Evolutionary conservation across 441 rosid genomes (phyloP).

Genomic region (Populus hybrid): DNA sequence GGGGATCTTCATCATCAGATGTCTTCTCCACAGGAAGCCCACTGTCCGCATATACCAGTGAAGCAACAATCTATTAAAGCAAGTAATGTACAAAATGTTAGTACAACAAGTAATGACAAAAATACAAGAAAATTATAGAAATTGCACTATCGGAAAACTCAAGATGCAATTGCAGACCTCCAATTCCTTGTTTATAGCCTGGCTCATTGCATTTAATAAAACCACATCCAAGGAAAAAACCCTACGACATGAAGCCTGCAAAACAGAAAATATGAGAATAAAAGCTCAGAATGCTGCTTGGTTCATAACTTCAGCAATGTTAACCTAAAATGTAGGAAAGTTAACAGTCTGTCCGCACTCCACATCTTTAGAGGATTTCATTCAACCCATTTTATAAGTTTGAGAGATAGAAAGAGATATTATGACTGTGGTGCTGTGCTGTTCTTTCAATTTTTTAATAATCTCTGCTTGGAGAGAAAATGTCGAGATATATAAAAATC

Average conservation of each 20-base stretch:
- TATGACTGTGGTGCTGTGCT: background rate
- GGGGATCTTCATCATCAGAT: conserved; percentile 60
- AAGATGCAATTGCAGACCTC: conserved; percentile 39
- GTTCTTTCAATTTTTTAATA: background rate
- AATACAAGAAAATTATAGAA: conserved; percentile 2
- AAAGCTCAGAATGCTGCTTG: background rate
- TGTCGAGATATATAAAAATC: background rate
- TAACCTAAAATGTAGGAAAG: background rate
- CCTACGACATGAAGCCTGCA: conserved; percentile 69
- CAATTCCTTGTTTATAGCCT: conserved; percentile 46
- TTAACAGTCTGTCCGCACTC: background rate
- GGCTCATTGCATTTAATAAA: conserved; percentile 54
- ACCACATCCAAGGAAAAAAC: conserved; percentile 65
- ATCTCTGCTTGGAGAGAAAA: background rate
- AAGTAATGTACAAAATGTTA: conserved; percentile 16
- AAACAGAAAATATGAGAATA: conserved; percentile 22
- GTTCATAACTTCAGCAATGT: background rate
- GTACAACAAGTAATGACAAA: background rate
- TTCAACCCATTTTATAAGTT: background rate
- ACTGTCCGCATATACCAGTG: conserved; percentile 62
- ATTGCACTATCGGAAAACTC: conserved; percentile 1
- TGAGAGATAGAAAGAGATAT: background rate
- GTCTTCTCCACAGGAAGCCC: conserved; percentile 57
- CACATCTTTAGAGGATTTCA: background rate
- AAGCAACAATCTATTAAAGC: conserved; percentile 49